Conservation (phyloP, 352 stramenopile species). For the Phytophthora lateralis region DNA sequence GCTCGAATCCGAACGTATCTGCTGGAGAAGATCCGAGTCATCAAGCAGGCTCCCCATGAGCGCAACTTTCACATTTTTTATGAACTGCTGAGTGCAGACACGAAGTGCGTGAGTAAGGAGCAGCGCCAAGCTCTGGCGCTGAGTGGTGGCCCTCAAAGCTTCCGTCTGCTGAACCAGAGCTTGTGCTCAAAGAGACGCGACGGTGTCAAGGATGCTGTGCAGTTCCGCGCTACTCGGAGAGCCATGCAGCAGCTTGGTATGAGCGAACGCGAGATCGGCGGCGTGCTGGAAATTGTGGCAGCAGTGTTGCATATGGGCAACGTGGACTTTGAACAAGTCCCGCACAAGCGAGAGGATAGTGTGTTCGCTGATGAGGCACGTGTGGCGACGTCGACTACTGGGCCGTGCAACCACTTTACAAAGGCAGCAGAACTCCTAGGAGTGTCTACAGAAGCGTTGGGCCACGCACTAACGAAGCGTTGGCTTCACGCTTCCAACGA, state of each 20-base stretch:
- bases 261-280: constrained; percentile 52
- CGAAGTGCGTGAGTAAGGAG: constrained; percentile 31
- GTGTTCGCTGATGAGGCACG: constrained; percentile 39
- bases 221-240: constrained; percentile 63
- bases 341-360: constrained; percentile 33
- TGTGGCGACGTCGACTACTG: constrained; percentile 17
- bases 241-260: constrained; percentile 87
- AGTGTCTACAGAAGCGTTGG: constrained; percentile 58
- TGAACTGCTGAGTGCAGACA: constrained; percentile 64
- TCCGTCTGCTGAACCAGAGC: constrained; percentile 76
- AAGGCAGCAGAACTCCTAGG: constrained; percentile 63
- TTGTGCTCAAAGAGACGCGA: constrained; percentile 70
- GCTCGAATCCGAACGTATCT: constrained; percentile 92
- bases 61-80: constrained; percentile 92
- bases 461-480: constrained; percentile 65
- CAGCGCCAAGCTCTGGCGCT: constrained; percentile 48
- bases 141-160: constrained; percentile 37
- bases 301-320: constrained; percentile 91
- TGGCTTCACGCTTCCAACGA: constrained; percentile 72
- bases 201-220: constrained; percentile 62
- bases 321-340: constrained; percentile 63
- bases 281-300: constrained; percentile 77
- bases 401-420: constrained; percentile 43
- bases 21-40: constrained; percentile 94
- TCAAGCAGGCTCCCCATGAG: constrained; percentile 75